Conservation (phyloP, 768 basidiomycete genomes). For the Termitomyces titanicus region DNA sequence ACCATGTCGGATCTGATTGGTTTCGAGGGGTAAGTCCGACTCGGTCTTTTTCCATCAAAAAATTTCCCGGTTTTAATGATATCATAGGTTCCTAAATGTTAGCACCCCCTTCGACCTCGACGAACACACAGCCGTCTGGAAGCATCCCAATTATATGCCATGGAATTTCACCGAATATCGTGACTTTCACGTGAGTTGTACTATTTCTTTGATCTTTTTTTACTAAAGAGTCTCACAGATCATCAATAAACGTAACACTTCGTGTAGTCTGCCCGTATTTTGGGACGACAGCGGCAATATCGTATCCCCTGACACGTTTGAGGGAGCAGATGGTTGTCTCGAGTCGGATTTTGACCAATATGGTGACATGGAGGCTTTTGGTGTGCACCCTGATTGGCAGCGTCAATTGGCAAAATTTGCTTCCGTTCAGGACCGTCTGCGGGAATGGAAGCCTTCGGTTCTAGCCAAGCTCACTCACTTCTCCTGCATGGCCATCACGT, state of each 20-base stretch:
- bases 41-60: neutral
- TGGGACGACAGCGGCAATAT: constrained; percentile 75
- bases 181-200: constrained; percentile 63
- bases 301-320: constrained; percentile 44
- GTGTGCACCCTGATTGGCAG: constrained; percentile 92
- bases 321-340: constrained; percentile 56
- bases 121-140: constrained; percentile 76
- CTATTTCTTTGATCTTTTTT: neutral
- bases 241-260: constrained; percentile 64
- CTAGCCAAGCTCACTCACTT: constrained; percentile 76
- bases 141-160: constrained; percentile 68
- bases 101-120: constrained; percentile 77
- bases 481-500: constrained; percentile 82
- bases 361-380: constrained; percentile 96
- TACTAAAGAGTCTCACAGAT: constrained; percentile 35
- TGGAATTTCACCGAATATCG: constrained; percentile 86
- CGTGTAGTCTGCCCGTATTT: constrained; percentile 74
- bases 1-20: constrained; percentile 89
- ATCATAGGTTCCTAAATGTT: constrained; percentile 63
- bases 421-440: constrained; percentile 92
- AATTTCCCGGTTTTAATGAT: neutral
- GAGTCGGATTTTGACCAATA: constrained; percentile 91
- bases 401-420: constrained; percentile 95
- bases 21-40: constrained; percentile 65
- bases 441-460: constrained; percentile 85